Evolutionary conservation across 768 basidiomycete genomes (phyloP).

Genomic region (Kwoniella dendrophila): DNA sequence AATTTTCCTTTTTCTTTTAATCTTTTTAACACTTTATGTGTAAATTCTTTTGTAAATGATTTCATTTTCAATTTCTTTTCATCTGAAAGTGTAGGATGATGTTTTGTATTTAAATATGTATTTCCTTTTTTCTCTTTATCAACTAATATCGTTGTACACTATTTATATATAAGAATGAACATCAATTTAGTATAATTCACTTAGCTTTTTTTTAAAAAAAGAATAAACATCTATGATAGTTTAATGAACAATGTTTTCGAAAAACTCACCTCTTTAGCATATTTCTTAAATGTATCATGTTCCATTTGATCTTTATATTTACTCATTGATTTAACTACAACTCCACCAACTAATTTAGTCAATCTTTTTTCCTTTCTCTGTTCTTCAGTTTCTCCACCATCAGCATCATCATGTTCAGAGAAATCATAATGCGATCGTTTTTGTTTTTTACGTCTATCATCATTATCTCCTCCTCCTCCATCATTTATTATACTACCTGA

Average conservation of each 20-base stretch:
- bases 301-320: constrained; percentile 75
- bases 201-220: too few species aligned
- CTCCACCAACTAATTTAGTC: constrained; percentile 77
- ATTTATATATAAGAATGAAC: neutral
- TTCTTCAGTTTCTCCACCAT: too few species aligned
- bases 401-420: constrained; percentile 3
- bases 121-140: constrained; percentile 93
- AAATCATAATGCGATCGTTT: constrained; percentile 26
- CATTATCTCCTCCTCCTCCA: too few species aligned
- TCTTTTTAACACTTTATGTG: constrained; percentile 66
- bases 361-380: constrained; percentile 70
- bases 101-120: constrained; percentile 68
- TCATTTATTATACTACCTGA: constrained; percentile 30
- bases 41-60: constrained; percentile 88
- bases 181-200: too few species aligned
- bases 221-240: neutral
- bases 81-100: constrained; percentile 73
- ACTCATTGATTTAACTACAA: constrained; percentile 91
- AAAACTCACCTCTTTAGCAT: constrained; percentile 82
- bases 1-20: constrained; percentile 51
- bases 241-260: neutral
- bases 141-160: constrained; percentile 84
- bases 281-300: constrained; percentile 84
- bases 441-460: constrained; percentile 61
- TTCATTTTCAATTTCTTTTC: constrained; percentile 89